phyloP scores from a whole-genome alignment of 805 yeast genomes.

The Clavispora santaluciae region DNA sequence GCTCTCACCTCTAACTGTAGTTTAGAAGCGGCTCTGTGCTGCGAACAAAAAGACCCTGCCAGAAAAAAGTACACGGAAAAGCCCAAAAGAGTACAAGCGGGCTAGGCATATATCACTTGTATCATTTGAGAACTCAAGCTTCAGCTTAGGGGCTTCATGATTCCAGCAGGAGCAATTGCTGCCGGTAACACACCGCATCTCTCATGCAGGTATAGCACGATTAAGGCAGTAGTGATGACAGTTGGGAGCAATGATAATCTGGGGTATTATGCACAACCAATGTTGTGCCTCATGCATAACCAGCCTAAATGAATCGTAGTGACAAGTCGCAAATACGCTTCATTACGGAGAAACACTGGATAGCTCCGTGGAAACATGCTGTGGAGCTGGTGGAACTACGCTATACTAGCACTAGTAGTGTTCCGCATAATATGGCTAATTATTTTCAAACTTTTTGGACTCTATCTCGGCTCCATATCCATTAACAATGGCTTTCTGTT shows the following conservation, averaged over 20 bases:
- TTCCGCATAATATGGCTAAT: constrained; percentile 3
- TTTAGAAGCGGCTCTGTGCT: no score
- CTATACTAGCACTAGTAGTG: background rate
- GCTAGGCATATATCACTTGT: no score
- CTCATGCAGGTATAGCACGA: no score
- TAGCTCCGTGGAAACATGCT: background rate
- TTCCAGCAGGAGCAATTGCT: no score
- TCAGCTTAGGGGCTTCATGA: no score
- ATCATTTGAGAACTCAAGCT: no score
- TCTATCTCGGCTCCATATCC: constrained; percentile 28
- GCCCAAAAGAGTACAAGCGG: no score
- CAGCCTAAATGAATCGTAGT: background rate
- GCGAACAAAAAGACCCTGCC: no score
- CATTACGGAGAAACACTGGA: background rate
- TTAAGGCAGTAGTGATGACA: no score
- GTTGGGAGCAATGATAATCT: background rate
- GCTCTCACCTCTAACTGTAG: no score
- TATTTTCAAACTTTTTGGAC: constrained; percentile 27
- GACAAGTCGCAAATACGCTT: background rate
- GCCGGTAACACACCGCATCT: no score
- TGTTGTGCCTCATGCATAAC: background rate
- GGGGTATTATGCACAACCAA: background rate
- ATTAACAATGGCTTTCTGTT: constrained; percentile 37
- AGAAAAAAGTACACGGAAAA: no score
- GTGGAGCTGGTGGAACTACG: background rate